Evolutionary conservation across 495 filamentous ascomycete species (phyloP), one percentile per base, ranked within the genome.

Genomic region (Penicillium psychrofluorescens): DNA sequence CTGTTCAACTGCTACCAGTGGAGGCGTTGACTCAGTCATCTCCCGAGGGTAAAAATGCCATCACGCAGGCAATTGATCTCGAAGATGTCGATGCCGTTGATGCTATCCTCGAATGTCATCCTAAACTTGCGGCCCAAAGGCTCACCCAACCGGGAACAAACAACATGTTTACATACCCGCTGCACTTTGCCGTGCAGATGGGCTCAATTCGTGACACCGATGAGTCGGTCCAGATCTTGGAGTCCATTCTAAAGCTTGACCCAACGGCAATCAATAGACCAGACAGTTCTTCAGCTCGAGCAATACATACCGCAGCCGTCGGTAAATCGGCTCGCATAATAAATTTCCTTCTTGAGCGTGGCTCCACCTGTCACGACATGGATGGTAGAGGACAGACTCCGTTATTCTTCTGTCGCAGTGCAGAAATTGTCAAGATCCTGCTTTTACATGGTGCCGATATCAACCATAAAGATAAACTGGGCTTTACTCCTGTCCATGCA

Each of bases 1-100:
- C 40, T 4, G 42, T 56, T 13, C 16, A 43, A 10, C 30, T 48
- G 10, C 32, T 53, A 9, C 14, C 50, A 12, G 1, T 27, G 13
- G 40, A 38, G 8, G 13, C 36, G 4, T 40, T 59, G 11, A 29
- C 35, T 12, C 41, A 41, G 31, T 11, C 43, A 22, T 50, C 53
- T 1, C 40, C 46, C 5, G 40, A 59, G 38, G 56, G 56, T 30
- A 43, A 31, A 33, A 56, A 45, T 32, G 35, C 56, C n/a, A 38
- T 59, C 32, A 50, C 49, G 32, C 53, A 59, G 35, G 53, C 56
- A 13, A 59, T 59, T 32, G 56, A 59, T 38, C 51, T 56, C 12
- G 48, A 55, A 35, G 48, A 59, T 38, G 37, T 46, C 16, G 46
- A 50, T 7, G 36, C 49, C 10, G 49, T 51, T 16, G 38, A 43